These are phyloP conservation scores for Beta vulgaris DNA, from an alignment of 148 eudicot species.

Conservation along the genomic window DNA sequence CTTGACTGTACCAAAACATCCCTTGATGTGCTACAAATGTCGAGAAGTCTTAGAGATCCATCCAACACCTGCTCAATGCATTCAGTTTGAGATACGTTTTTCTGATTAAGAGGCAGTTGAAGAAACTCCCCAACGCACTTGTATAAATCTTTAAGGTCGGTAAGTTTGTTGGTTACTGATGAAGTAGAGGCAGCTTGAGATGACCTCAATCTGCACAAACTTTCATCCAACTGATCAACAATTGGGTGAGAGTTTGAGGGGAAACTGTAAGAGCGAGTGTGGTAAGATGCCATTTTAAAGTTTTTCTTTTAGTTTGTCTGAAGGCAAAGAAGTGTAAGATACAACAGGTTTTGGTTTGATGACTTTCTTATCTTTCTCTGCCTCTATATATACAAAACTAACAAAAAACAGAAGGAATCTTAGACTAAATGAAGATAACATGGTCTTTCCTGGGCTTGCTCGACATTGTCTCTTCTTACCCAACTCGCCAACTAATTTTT, in stretches of 20 bases:
- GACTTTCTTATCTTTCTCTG: neutral
- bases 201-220: constrained; percentile 21
- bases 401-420: constrained; percentile 25
- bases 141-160: no score
- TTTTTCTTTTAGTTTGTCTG: neutral
- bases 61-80: no score
- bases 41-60: no score
- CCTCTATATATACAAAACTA: constrained; percentile 13
- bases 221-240: constrained; percentile 14
- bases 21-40: no score
- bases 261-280: constrained; percentile 33
- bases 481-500: constrained; percentile 5
- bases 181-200: no score
- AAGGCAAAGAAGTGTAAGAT: neutral
- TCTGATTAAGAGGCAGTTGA: no score
- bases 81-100: no score
- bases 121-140: no score
- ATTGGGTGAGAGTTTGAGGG: constrained; percentile 27
- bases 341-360: neutral
- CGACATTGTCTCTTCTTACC: constrained; percentile 2
- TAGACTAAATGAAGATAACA: neutral
- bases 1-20: no score
- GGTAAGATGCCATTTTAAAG: constrained; percentile 13
- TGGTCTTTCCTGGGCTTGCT: neutral
- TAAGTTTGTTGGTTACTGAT: no score